Evolutionary conservation across 441 rosid species (phyloP).

Genomic region (Bocquillonia castaneifolia): DNA sequence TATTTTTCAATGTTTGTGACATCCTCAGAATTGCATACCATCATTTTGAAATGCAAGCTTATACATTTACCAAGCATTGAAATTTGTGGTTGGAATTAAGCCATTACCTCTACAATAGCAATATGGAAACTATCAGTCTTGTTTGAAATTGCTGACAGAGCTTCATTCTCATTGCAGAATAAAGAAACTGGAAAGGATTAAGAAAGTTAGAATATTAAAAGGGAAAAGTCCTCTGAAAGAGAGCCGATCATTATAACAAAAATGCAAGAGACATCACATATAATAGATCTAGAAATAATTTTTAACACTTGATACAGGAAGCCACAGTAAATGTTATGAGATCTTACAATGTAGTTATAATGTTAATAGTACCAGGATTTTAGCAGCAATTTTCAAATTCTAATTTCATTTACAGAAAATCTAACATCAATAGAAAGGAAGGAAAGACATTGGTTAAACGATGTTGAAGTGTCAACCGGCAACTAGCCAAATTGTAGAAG

Average conservation of each 20-base stretch:
- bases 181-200: slow-evolving; percentile 53
- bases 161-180: slow-evolving; percentile 71
- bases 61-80: neutral
- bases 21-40: slow-evolving; percentile 1
- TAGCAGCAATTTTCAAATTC: neutral
- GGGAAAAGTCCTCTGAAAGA: neutral
- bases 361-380: neutral
- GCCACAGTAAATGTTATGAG: neutral
- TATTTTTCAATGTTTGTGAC: slow-evolving; percentile 1
- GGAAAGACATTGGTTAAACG: neutral
- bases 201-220: slow-evolving; percentile 6
- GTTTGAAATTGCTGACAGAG: slow-evolving; percentile 53
- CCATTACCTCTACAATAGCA: slow-evolving; percentile 76
- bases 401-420: neutral
- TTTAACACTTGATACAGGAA: neutral
- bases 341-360: neutral
- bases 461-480: slow-evolving; percentile 6
- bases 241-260: neutral
- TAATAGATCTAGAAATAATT: neutral
- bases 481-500: slow-evolving; percentile 5
- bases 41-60: neutral
- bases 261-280: neutral
- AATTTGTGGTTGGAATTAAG: neutral
- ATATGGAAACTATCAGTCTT: slow-evolving; percentile 70
- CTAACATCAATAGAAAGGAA: neutral